Percentiles rank a stretch among this genome's conserved stretches.
phyloP scores from a whole-genome alignment of 768 basidiomycete genomes.

The Mycena leptocephala region DNA sequence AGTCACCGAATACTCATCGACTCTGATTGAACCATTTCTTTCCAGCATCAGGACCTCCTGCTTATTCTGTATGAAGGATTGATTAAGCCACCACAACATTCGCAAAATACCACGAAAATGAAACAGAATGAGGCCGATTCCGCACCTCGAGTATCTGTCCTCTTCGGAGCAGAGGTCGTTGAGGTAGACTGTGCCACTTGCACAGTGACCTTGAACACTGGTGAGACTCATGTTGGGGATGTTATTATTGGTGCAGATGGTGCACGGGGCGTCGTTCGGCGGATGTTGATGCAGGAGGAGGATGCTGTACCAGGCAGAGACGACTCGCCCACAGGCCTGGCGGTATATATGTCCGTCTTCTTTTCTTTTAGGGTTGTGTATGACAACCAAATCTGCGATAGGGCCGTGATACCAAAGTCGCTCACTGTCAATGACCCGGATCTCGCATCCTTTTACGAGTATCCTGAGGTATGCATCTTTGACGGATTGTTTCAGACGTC shows the following conservation, averaged over 20 bases:
- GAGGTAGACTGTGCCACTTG: neutral
- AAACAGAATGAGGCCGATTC: neutral
- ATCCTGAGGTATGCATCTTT: neutral
- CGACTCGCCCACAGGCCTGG: neutral
- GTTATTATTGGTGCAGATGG: conserved; percentile 27
- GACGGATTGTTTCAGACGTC: neutral
- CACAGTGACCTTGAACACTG: conserved; percentile 8
- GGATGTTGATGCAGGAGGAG: conserved; percentile 7
- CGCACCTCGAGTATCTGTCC: neutral
- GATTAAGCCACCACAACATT: neutral
- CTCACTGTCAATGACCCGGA: neutral
- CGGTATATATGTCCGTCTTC: neutral
- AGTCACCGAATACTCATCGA: neutral
- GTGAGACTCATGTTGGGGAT: conserved; percentile 6
- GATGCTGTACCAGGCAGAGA: neutral
- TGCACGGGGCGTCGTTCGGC: conserved; percentile 2
- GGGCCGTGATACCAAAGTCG: neutral
- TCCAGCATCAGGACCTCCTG: conserved; percentile 14
- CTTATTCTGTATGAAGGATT: conserved; percentile 12
- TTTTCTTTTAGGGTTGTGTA: neutral
- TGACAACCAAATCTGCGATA: neutral
- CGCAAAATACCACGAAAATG: neutral
- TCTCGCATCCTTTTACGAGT: neutral
- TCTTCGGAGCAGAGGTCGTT: conserved; percentile 15
- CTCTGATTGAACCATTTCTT: neutral